Percentiles rank a stretch among this genome's conserved stretches.
These are phyloP conservation scores for Cupressus sempervirens DNA, from an alignment of 75 land plant species.

Conservation along the genomic window DNA sequence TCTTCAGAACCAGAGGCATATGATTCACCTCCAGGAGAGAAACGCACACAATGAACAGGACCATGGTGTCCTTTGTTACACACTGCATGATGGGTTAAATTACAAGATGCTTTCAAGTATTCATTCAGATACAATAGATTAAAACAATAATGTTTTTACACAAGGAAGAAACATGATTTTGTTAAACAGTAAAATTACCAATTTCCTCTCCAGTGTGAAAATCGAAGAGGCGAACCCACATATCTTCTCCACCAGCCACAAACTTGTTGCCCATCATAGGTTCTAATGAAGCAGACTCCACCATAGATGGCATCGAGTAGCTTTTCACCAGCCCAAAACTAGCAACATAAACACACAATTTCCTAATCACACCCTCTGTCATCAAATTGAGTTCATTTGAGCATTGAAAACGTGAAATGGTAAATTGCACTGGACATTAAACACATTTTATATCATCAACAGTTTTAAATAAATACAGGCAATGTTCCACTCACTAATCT, in stretches of 20 bases:
- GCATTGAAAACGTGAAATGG: not conserved
- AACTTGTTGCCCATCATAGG: slow-evolving; percentile 79
- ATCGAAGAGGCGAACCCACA: slow-evolving; percentile 94
- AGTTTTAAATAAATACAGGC: not conserved
- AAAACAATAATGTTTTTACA: not conserved
- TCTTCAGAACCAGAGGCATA: slow-evolving; percentile 97
- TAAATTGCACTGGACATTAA: not conserved
- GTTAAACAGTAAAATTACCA: slow-evolving; percentile 29
- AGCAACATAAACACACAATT: slow-evolving; percentile 8
- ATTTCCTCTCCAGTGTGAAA: slow-evolving; percentile 91
- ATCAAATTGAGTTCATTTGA: not conserved
- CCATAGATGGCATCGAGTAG: slow-evolving; percentile 77
- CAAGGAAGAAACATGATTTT: not conserved
- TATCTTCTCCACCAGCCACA: slow-evolving; percentile 93
- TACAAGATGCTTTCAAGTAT: not conserved
- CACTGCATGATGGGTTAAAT: slow-evolving; percentile 34
- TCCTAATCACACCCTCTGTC: not conserved
- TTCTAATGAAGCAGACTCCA: slow-evolving; percentile 93
- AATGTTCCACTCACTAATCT: not conserved
- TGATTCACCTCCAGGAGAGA: slow-evolving; percentile 92
- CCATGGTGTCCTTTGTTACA: slow-evolving; percentile 98
- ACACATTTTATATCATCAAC: not conserved
- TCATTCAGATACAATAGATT: not conserved
- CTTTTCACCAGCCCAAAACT: slow-evolving; percentile 92
- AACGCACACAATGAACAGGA: slow-evolving; percentile 92